Evolutionary conservation across 345 rosid genomes (phyloP).

Genomic region (Melaleuca alternifolia): DNA sequence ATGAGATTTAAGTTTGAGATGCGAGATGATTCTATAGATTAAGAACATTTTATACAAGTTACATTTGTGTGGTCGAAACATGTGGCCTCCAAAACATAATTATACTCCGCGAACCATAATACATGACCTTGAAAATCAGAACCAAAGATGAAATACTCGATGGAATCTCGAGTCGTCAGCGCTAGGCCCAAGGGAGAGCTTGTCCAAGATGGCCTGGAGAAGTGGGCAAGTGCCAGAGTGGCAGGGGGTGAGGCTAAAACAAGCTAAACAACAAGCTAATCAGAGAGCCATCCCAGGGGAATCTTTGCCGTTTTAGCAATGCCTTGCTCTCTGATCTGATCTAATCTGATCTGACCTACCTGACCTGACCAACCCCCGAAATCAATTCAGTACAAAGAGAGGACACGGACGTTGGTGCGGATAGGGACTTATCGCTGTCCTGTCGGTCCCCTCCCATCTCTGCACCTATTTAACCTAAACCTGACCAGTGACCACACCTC

Average conservation of each 20-base stretch:
- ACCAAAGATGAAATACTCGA: background rate
- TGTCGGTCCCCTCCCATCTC: background rate
- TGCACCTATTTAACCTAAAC: background rate
- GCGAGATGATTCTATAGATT: background rate
- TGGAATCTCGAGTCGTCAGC: background rate
- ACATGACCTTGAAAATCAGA: background rate
- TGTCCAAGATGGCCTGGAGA: background rate
- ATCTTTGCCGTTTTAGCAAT: background rate
- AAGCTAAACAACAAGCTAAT: background rate
- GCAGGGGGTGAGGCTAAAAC: background rate
- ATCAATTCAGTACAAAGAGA: background rate
- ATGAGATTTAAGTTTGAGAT: background rate
- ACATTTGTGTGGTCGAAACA: too few species aligned
- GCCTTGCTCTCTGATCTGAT: background rate
- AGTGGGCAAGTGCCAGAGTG: background rate
- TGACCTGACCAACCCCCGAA: background rate
- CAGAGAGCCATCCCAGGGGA: background rate
- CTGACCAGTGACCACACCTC: background rate
- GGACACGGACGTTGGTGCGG: background rate
- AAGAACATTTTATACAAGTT: background rate
- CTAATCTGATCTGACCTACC: background rate
- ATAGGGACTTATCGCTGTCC: background rate
- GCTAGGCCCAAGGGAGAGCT: background rate
- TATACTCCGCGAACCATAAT: background rate
- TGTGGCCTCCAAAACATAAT: too few species aligned